Percentiles rank a stretch among this genome's conserved stretches.
phyloP scores from a whole-genome alignment of 352 stramenopile species.

The Elongisporangium undulatum region DNA sequence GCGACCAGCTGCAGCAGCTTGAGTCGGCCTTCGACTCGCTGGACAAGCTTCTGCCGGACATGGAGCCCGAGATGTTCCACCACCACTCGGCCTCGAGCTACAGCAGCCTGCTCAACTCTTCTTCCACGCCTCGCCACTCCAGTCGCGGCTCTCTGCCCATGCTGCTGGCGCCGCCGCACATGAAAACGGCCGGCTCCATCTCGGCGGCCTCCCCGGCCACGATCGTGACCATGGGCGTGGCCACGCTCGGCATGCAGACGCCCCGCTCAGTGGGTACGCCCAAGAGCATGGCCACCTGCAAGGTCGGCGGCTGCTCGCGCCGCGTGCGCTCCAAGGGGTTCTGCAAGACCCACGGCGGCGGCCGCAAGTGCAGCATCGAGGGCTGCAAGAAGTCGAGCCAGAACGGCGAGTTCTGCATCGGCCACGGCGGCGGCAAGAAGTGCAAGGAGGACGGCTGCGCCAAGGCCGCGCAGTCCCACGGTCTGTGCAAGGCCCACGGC shows the following conservation, averaged over 20 bases:
- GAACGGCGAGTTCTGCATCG: slow-evolving; percentile 86
- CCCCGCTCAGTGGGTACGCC: slow-evolving; percentile 16
- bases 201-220: slow-evolving; percentile 21
- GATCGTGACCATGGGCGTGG: slow-evolving; percentile 23
- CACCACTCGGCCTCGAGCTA: slow-evolving; percentile 9
- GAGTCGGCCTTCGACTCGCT: slow-evolving; percentile 74
- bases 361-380: slow-evolving; percentile 79
- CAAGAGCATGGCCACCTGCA: slow-evolving; percentile 62
- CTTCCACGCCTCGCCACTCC: slow-evolving; percentile 29
- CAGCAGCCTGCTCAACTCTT: slow-evolving; percentile 15
- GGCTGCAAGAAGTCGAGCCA: slow-evolving; percentile 86
- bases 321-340: slow-evolving; percentile 78
- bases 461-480: slow-evolving; percentile 83
- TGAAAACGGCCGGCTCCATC: slow-evolving; percentile 15
- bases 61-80: slow-evolving; percentile 62
- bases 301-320: slow-evolving; percentile 50
- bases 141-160: slow-evolving; percentile 28
- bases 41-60: slow-evolving; percentile 60
- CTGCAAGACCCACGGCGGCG: slow-evolving; percentile 82
- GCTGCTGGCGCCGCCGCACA: slow-evolving; percentile 28
- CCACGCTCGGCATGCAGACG: slow-evolving; percentile 16
- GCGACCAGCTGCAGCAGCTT: slow-evolving; percentile 57
- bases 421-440: slow-evolving; percentile 83
- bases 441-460: slow-evolving; percentile 79
- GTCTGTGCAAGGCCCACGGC: slow-evolving; percentile 81